Base-by-base conservation (phyloP, 1,284 basidiomycete species). In the Ustilago cynodontis region DNA sequence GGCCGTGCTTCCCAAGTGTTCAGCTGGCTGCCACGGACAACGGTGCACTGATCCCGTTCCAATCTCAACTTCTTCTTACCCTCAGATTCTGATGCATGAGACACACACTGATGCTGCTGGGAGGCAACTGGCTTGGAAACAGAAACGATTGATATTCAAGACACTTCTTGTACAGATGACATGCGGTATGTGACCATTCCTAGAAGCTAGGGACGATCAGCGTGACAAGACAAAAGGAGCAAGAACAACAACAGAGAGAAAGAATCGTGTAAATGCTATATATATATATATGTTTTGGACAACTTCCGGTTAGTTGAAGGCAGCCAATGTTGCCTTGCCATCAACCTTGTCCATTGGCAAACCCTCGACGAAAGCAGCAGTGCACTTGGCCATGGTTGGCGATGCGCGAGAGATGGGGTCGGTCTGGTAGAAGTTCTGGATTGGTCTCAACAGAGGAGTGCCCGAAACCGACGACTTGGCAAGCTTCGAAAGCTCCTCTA, bases 351-450 rank as follows among this genome's bases (percentile, higher is more conserved):
- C 76, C 60, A 74, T 68, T 24, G 75, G 66, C 60, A 71, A 61
- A 22, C 66, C 59, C 47, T 80, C 71, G 20, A 80, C 72, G 50
- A 80, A 80, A 0, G 78, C 75, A 50, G 72, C 62, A 5, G 66
- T 68, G 69, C 78, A 80, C 78, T 85, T 84, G 64, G 84, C 84
- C 84, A 86, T 86, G 20, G 84, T 86, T 47, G 84, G 84, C 77
- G 74, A 85, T 22, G 88, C 88, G 63, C 88, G 83, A 37, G 88
- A 88, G 70, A 89, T 87, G 7, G 93, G 90, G 87, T 96, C 94
- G 9, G 96, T 98, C 88, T 95, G 92, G 88, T 98, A 99, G 88
- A 98, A 99, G 89, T 98, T 98, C 65, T 88, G 82, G 81, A 99
- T 93, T 2, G 94, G 93, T 87, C 92, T 93, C 86, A 89, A 89